Evolutionary conservation across 768 basidiomycete species (phyloP), one percentile per base, ranked within the genome.

Genomic region (Collybiopsis confluens): DNA sequence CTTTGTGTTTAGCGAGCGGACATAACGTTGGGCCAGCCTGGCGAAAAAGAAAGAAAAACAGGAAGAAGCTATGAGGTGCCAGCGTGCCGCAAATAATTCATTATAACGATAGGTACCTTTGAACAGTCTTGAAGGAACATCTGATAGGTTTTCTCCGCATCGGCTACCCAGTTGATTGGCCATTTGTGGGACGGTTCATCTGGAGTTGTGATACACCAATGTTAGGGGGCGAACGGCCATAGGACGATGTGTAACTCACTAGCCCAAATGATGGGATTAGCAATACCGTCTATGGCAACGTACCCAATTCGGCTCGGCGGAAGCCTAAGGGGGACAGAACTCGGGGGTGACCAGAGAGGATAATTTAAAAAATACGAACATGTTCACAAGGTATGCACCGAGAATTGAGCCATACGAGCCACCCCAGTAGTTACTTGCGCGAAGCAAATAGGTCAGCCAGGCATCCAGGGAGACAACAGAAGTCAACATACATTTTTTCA

Each of bases 321-420:
- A 18, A 64, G 40, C 61, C 63, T 63, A 21, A 13, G 1, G 5
- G 2, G 20, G n/a, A 21, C 27, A n/a, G 21, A 15, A 4, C 26
- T 2, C 30, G 20, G 9, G 11, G 52, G 28, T 7, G 1, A 18
- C 2, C 18, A 1, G n/a, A 4, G n/a, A 10, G 36, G 26, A n/a
- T 30, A n/a, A 47, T 11, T 20, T 13, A 24, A 13, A 7, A 7
- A 20, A 20, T 11, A 23, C 24, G 26, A 38, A 52, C 63, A 65
- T 65, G 41, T 65, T 65, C 11, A 60, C 64, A 2, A 65, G 57
- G 42, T 65, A 65, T 13, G 62, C 58, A 7, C 64, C 64, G 9
- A 63, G 53, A 23, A 63, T 61, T 4, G 62, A 61, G 2, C 64
- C 64, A 47, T 65, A 65, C 1, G 64, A 65, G 2, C 50, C 58